Conservation (phyloP, 257 asterid species). For the Nicotiana otophora region DNA sequence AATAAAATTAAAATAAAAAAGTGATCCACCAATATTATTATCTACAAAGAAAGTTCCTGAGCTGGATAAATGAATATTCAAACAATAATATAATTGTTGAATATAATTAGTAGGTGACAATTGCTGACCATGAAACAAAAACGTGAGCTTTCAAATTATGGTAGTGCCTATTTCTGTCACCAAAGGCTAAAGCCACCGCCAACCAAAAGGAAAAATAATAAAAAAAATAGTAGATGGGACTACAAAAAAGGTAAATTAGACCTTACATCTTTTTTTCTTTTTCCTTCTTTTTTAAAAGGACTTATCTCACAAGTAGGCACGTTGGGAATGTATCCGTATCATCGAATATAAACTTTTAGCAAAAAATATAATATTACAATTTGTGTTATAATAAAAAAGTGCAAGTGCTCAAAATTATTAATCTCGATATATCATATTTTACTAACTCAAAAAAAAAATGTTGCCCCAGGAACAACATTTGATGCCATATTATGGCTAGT, state of each 20-base stretch:
- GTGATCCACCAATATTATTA: background rate
- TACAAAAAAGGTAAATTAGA: background rate
- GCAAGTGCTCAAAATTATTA: too few relatives aligned
- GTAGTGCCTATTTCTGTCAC: conserved; percentile 1
- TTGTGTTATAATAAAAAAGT: too few relatives aligned
- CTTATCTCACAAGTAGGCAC: too few relatives aligned
- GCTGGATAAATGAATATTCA: background rate
- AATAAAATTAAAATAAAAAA: background rate
- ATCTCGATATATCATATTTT: too few relatives aligned
- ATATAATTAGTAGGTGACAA: background rate
- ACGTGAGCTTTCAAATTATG: background rate
- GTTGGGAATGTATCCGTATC: too few relatives aligned
- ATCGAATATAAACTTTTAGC: too few relatives aligned
- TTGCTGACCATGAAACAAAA: conserved; percentile 5
- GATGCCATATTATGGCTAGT: too few relatives aligned
- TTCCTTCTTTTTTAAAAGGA: too few relatives aligned
- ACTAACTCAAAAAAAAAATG: too few relatives aligned
- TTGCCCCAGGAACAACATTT: too few relatives aligned
- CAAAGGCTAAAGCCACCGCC: conserved; percentile 4
- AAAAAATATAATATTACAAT: too few relatives aligned
- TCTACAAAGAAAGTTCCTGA: background rate
- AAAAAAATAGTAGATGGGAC: background rate
- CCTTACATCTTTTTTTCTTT: background rate
- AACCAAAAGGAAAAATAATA: background rate
- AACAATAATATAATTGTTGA: background rate